Base-by-base conservation (phyloP, 176 grass and related monocot genomes). In the Paspalum notatum region DNA sequence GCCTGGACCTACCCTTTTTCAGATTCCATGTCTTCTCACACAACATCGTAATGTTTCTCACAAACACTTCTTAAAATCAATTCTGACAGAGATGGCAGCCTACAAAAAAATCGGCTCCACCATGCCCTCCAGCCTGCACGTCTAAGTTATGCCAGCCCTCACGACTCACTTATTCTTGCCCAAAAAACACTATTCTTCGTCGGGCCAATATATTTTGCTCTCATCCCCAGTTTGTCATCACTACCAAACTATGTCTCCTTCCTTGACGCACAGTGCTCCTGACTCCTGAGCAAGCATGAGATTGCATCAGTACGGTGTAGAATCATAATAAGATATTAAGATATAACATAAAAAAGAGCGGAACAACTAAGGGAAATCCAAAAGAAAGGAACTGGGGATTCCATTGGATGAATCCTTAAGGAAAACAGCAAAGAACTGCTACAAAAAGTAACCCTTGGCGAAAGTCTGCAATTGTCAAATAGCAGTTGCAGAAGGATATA, bases 131-230 rank as follows among this genome's bases (percentile, higher is more conserved):
- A 75, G 14, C 52, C 71, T 65, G 39, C 82, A 71, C 78, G 81
- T 52, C 60, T 85, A 70, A 75, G 50, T 85, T 32, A 96, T 77
- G 64, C 81, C 44, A 90, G 38, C 76, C 93, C 58, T 85, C 90
- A 84, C 87, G 3, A 63, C 26, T 62, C 60, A 4, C 59, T 62
- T 63, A 12, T 16, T 63, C 12, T 62, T 32, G 32, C 32, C 32
- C 32, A 3, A 32, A 32, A 32, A 32, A 32, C 32, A 32, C 32
- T 32, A 32, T 32, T 32, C 32, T 3, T 32, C 32, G 1, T 32
- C 32, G 32, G 32, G 32, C 32, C 32, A 32, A 32, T 32, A 32
- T 32, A 32, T 32, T 32, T 32, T 3, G 3, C 2, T 3, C 32
- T 32, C 32, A 32, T 89, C 90, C 18, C 45, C 75, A 69, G 69